These are phyloP conservation scores for Neurospora crassa DNA, from an alignment of 2,329 filamentous ascomycete genomes.

Conservation along the genomic window DNA sequence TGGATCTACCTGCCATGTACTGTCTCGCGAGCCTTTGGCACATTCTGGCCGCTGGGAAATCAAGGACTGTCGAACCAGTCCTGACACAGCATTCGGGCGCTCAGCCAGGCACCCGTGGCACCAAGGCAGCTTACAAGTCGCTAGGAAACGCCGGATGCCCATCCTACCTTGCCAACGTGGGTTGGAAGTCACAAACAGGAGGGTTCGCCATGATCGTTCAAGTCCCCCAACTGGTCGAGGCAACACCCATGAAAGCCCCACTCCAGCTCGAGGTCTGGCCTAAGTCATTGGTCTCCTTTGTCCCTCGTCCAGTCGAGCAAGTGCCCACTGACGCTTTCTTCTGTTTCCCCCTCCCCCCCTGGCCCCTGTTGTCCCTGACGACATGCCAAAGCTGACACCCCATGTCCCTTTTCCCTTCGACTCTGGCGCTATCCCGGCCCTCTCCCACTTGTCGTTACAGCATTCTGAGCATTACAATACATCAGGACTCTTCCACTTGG, in stretches of 20 bases:
- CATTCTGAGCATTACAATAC: not conserved
- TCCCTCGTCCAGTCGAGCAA: not conserved
- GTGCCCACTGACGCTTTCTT: not conserved
- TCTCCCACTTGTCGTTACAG: constrained; percentile 9
- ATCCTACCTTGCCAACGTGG: not conserved
- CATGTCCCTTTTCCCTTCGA: constrained; percentile 1
- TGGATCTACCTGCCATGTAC: not conserved
- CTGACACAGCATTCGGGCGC: constrained; percentile 1
- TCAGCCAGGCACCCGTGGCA: not conserved
- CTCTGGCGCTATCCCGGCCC: not conserved
- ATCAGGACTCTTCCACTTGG: not conserved
- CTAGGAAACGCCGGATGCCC: not conserved
- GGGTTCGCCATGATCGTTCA: not conserved
- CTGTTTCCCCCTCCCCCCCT: not conserved
- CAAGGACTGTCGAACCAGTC: not conserved
- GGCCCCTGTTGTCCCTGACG: constrained; percentile 12
- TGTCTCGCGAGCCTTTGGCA: constrained; percentile 7
- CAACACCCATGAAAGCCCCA: not conserved
- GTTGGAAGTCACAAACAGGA: not conserved
- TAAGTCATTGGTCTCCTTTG: not conserved
- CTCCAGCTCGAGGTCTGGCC: not conserved
- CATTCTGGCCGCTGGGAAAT: constrained; percentile 5
- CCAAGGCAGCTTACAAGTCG: not conserved
- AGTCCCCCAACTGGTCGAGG: not conserved
- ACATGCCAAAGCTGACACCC: constrained; percentile 9